Conservation (phyloP, 345 rosid species). For the Aquilaria sinensis region DNA sequence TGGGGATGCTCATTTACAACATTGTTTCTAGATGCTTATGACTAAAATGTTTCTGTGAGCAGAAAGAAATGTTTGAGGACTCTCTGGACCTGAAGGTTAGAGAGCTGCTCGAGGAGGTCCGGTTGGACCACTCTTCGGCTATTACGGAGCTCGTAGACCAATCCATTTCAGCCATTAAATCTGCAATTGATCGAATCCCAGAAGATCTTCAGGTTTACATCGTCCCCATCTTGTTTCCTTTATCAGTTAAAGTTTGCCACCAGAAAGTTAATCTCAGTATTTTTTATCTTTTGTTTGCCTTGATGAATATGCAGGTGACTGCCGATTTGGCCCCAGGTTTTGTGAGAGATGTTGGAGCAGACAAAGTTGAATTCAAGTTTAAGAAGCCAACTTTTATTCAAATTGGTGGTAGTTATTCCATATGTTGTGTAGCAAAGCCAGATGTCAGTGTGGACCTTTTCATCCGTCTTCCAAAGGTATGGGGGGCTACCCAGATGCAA, state of each 20-base stretch:
- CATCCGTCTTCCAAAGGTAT: constrained; percentile 73
- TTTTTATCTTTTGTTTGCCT: not conserved
- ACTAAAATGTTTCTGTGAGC: no score
- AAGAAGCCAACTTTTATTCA: constrained; percentile 57
- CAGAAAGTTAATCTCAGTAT: not conserved
- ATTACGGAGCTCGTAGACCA: constrained; percentile 45
- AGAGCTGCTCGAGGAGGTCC: constrained; percentile 55
- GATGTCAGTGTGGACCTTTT: constrained; percentile 62
- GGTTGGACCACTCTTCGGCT: constrained; percentile 30
- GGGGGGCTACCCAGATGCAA: not conserved
- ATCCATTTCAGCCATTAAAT: constrained; percentile 39
- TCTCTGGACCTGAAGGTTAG: constrained; percentile 36
- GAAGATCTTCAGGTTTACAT: constrained; percentile 34
- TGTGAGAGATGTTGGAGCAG: constrained; percentile 70
- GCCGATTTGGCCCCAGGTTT: constrained; percentile 58
- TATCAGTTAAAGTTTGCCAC: not conserved
- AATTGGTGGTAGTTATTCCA: constrained; percentile 75
- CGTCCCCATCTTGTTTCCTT: not conserved
- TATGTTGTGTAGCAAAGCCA: constrained; percentile 55
- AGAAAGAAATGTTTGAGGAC: constrained; percentile 5
- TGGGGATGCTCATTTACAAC: no score
- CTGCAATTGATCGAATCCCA: constrained; percentile 37
- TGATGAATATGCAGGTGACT: not conserved
- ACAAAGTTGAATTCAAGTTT: constrained; percentile 71
- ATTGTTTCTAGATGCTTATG: no score